Percentiles rank a stretch among this genome's conserved stretches.
These are phyloP conservation scores for Simplicillium aogashimaense DNA, from an alignment of 2,329 filamentous ascomycete genomes.

Conservation along the genomic window DNA sequence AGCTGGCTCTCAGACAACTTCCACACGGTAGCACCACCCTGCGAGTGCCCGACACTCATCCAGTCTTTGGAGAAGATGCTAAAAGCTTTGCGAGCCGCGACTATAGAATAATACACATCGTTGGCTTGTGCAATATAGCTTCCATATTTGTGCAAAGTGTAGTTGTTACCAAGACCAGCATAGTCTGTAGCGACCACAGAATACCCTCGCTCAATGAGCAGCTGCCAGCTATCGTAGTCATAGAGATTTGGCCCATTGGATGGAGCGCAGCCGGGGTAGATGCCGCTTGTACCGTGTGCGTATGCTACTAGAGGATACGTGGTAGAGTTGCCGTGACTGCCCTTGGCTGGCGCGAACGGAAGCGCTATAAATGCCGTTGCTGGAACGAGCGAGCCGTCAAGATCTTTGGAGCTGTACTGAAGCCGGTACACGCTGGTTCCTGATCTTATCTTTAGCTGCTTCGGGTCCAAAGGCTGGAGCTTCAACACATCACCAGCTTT, in stretches of 20 bases:
- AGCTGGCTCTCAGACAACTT: slow-evolving; percentile 5
- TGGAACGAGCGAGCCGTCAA: slow-evolving; percentile 5
- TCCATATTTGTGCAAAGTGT: slow-evolving; percentile 8
- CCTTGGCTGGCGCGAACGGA: not conserved
- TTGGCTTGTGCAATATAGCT: slow-evolving; percentile 5
- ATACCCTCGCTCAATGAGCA: slow-evolving; percentile 3
- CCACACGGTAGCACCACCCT: slow-evolving; percentile 10
- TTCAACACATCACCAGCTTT: slow-evolving; percentile 8
- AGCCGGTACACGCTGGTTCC: slow-evolving; percentile 7
- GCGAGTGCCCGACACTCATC: slow-evolving; percentile 8
- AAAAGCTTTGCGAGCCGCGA: slow-evolving; percentile 5
- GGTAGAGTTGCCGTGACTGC: not conserved
- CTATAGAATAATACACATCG: slow-evolving; percentile 8
- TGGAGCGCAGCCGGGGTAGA: slow-evolving; percentile 7
- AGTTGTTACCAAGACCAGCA: slow-evolving; percentile 11
- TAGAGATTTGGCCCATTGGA: slow-evolving; percentile 4
- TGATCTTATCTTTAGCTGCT: slow-evolving; percentile 1
- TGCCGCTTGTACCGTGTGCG: slow-evolving; percentile 8
- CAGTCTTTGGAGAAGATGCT: slow-evolving; percentile 4
- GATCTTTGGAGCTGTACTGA: slow-evolving; percentile 9
- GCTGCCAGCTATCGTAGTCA: slow-evolving; percentile 5
- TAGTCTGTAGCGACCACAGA: slow-evolving; percentile 11
- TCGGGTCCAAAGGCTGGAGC: slow-evolving; percentile 5
- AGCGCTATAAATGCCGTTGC: slow-evolving; percentile 7
- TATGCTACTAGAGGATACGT: slow-evolving; percentile 2